Evolutionary conservation across 495 filamentous ascomycete species (phyloP).

Genomic region (Podospora comata): DNA sequence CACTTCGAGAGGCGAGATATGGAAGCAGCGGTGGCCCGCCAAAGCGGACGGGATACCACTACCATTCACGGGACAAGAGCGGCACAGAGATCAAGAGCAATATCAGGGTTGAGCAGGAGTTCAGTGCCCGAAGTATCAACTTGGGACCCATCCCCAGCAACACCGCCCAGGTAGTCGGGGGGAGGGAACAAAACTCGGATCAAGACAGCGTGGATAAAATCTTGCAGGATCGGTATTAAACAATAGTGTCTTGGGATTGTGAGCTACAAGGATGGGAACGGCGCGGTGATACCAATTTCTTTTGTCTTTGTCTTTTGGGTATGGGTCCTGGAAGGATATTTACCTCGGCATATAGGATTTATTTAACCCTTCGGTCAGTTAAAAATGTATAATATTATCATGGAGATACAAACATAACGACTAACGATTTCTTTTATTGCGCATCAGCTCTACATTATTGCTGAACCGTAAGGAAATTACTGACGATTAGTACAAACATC

Average conservation of each 20-base stretch:
- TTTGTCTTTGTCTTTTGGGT: not conserved
- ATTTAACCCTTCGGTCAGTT: not conserved
- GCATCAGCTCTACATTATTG: no score
- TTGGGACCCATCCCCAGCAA: slow-evolving; percentile 4
- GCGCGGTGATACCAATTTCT: not conserved
- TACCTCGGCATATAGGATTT: not conserved
- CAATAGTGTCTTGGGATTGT: not conserved
- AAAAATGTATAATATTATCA: not conserved
- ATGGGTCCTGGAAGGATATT: not conserved
- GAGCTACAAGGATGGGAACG: not conserved
- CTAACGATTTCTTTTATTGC: not conserved
- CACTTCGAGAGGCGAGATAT: not conserved
- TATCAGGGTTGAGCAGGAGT: slow-evolving; percentile 2
- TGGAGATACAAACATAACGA: not conserved
- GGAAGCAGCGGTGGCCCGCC: not conserved
- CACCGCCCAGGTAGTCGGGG: not conserved
- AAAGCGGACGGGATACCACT: slow-evolving; percentile 1
- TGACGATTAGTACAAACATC: no score
- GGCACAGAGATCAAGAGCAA: slow-evolving; percentile 2
- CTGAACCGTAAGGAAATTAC: no score
- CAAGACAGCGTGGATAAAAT: slow-evolving; percentile 4
- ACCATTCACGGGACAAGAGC: not conserved
- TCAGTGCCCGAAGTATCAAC: not conserved
- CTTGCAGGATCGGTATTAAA: not conserved
- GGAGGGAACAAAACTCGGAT: not conserved